phyloP scores from a whole-genome alignment of 495 filamentous ascomycete species.

The Cercophora samala region DNA sequence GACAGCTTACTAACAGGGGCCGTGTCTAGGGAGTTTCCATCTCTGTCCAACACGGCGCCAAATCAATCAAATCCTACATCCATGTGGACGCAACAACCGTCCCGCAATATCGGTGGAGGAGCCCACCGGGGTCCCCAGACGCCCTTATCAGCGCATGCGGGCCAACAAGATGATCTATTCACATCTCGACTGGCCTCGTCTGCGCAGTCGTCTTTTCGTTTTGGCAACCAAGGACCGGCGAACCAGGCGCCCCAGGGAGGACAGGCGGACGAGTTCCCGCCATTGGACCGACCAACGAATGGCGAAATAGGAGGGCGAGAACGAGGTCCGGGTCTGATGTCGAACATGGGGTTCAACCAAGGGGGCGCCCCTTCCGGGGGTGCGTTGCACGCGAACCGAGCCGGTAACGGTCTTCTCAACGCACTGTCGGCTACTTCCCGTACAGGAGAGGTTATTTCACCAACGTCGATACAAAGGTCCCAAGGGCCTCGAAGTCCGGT shows the following conservation, averaged over 20 bases:
- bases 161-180: constrained; percentile 58
- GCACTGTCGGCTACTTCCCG: constrained; percentile 53
- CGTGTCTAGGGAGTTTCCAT: constrained; percentile 71
- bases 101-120: constrained; percentile 48
- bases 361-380: constrained; percentile 33
- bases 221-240: constrained; percentile 50
- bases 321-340: constrained; percentile 59
- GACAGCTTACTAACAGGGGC: constrained; percentile 17
- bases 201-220: constrained; percentile 59
- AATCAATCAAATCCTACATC: constrained; percentile 44
- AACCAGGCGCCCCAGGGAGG: constrained; percentile 61
- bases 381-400: constrained; percentile 30
- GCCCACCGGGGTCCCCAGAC: constrained; percentile 66
- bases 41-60: constrained; percentile 65
- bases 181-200: constrained; percentile 47
- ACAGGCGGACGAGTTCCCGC: constrained; percentile 80
- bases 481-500: constrained; percentile 42
- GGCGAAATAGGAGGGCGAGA: constrained; percentile 70
- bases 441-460: constrained; percentile 41
- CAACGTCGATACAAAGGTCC: constrained; percentile 35
- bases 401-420: constrained; percentile 57
- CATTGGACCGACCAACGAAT: constrained; percentile 66
- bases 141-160: constrained; percentile 48
- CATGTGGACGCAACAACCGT: constrained; percentile 59
- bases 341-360: constrained; percentile 60